Evolutionary conservation across 139 green algal species (phyloP), one percentile per base, ranked within the genome.

Genomic region (Nannochloris sp.): DNA sequence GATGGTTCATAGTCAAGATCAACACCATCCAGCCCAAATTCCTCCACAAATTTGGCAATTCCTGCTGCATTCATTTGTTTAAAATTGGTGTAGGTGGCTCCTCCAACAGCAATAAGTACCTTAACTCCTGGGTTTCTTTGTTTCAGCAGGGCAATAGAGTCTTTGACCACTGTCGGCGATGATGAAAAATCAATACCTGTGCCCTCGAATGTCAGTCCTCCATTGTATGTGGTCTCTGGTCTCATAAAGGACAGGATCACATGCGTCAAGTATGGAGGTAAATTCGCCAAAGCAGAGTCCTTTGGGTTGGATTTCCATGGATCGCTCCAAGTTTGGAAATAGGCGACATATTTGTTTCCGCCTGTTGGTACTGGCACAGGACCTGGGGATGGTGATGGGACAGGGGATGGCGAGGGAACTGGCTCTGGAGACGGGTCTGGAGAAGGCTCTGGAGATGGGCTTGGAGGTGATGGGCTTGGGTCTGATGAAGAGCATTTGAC

Each of bases 101-200:
- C 75, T 12, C 68, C 62, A 19, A 79, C 43, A 5, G 63, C 63
- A 14, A 72, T 44, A 15, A 77, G 24, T 24, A 81, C 75, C 40
- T 80, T 80, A 2, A 74, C 78, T 48, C 62, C 44, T 3, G 75
- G 75, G 36, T 75, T 73, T 12, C 24, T 31, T 21, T 59, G 24
- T 44, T 81, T 81, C 5, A 82, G 63, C 8, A 69, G 44, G 1
- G 62, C 54, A 12, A 82, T 66, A 34, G 68, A 57, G 9, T 64
- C 62, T 29, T 66, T 74, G 12, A 82, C 58, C 18, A 75, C 64
- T 4, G 48, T 3, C 0, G 73, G 37, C 12, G 64, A 53, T 6
- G 10, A 51, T 11, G n/a, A 66, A 54, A 82, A 82, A 19, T 78
- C 48, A 11, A 81, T 44, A 18, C 73, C 73, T 3, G 68, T 81